Base-by-base conservation (phyloP, 768 basidiomycete genomes). In the Leccinum longicurvipes region DNA sequence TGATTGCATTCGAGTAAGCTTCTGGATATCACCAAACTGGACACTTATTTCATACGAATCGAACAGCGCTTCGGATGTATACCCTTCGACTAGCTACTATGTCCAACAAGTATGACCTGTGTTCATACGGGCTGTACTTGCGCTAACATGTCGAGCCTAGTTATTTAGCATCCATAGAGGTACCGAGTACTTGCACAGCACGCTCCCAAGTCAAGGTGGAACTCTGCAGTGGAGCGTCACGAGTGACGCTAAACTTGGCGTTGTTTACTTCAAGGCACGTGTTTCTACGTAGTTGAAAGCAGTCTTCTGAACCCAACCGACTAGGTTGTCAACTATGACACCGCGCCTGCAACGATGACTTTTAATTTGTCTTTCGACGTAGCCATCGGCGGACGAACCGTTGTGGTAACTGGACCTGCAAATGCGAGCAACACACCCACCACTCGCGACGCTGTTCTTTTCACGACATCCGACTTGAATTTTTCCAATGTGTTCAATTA, bases 151-250 rank as follows among this genome's bases (percentile, higher is more conserved):
- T 14, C 3, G 19, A 28, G 0, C 14, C 23, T 57, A 87, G 85
- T 74, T 88, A 29, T 87, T 87, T 72, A 82, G 83, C 52, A 57
- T 76, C n/a, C 84, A 86, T 66, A 72, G 79, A 39, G 86, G 86
- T 6, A 81, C 85, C 39, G 77, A 79, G 59, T 87, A 85, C 61
- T 65, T 87, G 1, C 82, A 85, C 4, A 86, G 82, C 64, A 86
- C 83, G 0, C 73, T 85, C 0, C 85, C 85, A 1, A 69, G 54
- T 34, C 51, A 57, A 1, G 65, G 58, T 6, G 83, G 82, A 11
- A 81, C 82, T 0, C 64, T 84, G 2, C 78, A 82, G 67, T 88
- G 86, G 86, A 85, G 83, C 58, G 79, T 87, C 59, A 74, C 75
- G 5, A 67, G 63, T 11, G 71, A 67, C 19, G 51, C 55, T 27